Evolutionary conservation across 176 grass and related monocot species (phyloP).

Genomic region (Themeda triandra): DNA sequence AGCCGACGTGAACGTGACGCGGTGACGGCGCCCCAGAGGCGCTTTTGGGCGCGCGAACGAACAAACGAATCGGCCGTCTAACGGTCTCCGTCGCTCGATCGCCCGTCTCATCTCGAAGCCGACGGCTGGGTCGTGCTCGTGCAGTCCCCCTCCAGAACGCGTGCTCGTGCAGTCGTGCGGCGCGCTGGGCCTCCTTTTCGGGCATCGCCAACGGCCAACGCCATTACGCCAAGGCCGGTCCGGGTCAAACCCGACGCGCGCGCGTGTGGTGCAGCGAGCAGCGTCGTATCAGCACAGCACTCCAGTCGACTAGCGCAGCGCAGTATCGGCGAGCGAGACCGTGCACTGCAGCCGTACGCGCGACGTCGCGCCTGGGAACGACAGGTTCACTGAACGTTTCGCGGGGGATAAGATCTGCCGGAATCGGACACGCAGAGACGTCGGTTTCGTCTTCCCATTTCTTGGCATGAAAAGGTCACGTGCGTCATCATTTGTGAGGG

Average conservation of each 20-base stretch:
- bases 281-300: background rate
- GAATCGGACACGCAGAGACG: background rate
- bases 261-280: background rate
- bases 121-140: background rate
- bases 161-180: background rate
- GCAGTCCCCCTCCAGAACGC: too few relatives aligned
- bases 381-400: slow-evolving; percentile 36
- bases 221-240: background rate
- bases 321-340: background rate
- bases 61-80: background rate
- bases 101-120: background rate
- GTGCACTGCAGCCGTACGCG: background rate
- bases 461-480: background rate
- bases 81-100: background rate
- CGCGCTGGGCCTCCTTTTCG: background rate
- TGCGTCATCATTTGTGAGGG: background rate
- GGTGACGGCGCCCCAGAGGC: background rate
- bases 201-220: background rate
- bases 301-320: background rate
- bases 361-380: background rate
- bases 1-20: slow-evolving; percentile 1
- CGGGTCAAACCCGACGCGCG: background rate
- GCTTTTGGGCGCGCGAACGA: background rate
- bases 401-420: slow-evolving; percentile 16
- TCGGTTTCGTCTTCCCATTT: background rate